Percentiles rank a stretch among this genome's conserved stretches.
Evolutionary conservation across 495 filamentous ascomycete genomes (phyloP).

Genomic region (Cercophora sp.): DNA sequence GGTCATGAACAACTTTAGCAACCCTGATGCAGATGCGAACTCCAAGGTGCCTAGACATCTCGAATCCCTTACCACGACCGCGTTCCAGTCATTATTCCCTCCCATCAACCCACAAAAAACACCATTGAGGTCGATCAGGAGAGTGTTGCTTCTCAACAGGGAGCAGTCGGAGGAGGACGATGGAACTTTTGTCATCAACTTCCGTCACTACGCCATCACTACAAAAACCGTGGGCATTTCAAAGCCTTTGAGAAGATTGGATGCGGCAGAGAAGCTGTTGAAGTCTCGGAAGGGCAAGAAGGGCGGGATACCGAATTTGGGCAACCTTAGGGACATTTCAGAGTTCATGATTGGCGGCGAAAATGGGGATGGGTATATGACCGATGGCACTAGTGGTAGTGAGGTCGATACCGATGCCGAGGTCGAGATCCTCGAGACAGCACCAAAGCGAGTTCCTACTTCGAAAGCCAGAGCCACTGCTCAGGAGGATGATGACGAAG

Average conservation of each 20-base stretch:
- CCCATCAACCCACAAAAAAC: constrained; percentile 90
- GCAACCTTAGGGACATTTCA: constrained; percentile 86
- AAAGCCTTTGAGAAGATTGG: constrained; percentile 73
- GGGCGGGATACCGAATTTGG: constrained; percentile 78
- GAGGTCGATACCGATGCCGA: constrained; percentile 94
- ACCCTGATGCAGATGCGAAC: constrained; percentile 60
- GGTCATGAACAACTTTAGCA: constrained; percentile 97
- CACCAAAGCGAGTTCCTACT: constrained; percentile 65
- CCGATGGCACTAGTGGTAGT: constrained; percentile 75
- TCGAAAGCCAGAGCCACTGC: constrained; percentile 48
- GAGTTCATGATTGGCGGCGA: constrained; percentile 91
- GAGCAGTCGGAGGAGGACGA: constrained; percentile 56
- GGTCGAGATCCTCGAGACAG: constrained; percentile 79
- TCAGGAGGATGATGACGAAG: constrained; percentile 27
- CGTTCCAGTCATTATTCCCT: constrained; percentile 95
- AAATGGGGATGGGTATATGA: constrained; percentile 73
- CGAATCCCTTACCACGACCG: constrained; percentile 85
- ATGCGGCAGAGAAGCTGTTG: constrained; percentile 75
- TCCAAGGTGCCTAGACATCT: constrained; percentile 73
- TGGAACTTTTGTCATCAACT: constrained; percentile 76
- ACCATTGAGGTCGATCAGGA: constrained; percentile 79
- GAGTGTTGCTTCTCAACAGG: constrained; percentile 86
- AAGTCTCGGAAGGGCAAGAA: constrained; percentile 58
- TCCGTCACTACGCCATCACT: constrained; percentile 91
- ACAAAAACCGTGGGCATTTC: constrained; percentile 83